Evolutionary conservation across 2,329 filamentous ascomycete species (phyloP), one percentile per base, ranked within the genome.

Genomic region (Colletotrichum chlorophyti): DNA sequence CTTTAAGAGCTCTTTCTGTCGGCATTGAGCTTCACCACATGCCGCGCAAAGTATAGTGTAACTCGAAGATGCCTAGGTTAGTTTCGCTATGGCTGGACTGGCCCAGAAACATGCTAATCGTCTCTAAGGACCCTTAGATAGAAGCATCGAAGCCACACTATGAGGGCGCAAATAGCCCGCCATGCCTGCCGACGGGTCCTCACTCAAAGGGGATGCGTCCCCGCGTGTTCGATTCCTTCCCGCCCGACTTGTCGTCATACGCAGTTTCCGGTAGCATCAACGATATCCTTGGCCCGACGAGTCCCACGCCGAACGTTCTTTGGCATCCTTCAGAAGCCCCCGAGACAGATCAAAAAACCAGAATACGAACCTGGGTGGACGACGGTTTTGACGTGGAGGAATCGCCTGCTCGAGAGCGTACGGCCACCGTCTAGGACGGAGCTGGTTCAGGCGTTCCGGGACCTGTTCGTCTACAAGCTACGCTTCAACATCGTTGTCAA

Each of bases 321-420:
- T 65, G 81, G 81, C 23, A 76, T 92, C 42, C 83, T 90, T 64
- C 70, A 79, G 62, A 85, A 86, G 65, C 76, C 84, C 4, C 81
- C 85, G 15, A 80, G 84, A 58, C 76, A 83, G 54, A 73, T 87
- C 38, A 88, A 86, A 70, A 79, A 85, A 19, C 79, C 87, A 47
- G 81, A 87, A 65, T 77, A 87, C 60, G 90, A 87, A 66, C 89
- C 85, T 1, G 93, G 92, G 50, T 84, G 93, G 67, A 85, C 86
- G 63, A 83, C 82, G 14, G 84, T 97, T 76, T 83, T 90, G 66
- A 83, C 90, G 58, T 83, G 91, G 70, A 78, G 83, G 49, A 84
- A 84, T 64, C 83, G 85, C 60, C 76, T 88, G 64, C 79, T 83
- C 48, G 82, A 90, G 53, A 81, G 83, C 48, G 78, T 87, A 31